A percentile compares a stretch with the other conserved stretches of the same genome.
phyloP scores from a whole-genome alignment of 1,284 basidiomycete species.

The Heterobasidion annosum region DNA sequence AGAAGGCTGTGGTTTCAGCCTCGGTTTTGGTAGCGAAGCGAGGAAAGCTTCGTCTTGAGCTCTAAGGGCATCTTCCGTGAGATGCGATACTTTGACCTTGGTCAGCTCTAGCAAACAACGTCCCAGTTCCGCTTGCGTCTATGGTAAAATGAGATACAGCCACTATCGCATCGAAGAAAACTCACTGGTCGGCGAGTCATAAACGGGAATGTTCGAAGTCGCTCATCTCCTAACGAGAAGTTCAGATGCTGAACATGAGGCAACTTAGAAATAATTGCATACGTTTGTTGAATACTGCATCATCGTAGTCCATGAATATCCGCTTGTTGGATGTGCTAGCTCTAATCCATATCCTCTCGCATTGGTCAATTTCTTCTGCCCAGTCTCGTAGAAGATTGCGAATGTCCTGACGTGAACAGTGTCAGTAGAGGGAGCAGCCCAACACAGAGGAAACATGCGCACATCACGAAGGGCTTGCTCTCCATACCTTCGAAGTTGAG shows the following conservation, averaged over 20 bases:
- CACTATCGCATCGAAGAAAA: conserved; percentile 9
- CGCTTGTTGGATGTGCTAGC: conserved; percentile 79
- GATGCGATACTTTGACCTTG: conserved; percentile 77
- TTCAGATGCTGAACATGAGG: background rate
- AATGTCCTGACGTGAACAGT: conserved; percentile 58
- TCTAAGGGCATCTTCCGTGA: conserved; percentile 78
- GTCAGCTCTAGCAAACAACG: conserved; percentile 88
- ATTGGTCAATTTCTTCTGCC: conserved; percentile 73
- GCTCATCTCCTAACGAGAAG: conserved; percentile 44
- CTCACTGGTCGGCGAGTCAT: conserved; percentile 86
- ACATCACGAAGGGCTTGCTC: conserved; percentile 90
- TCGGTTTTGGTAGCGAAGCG: conserved; percentile 77
- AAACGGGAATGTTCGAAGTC: conserved; percentile 87
- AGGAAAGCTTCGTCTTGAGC: conserved; percentile 84
- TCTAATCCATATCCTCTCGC: conserved; percentile 85
- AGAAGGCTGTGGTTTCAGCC: conserved; percentile 29
- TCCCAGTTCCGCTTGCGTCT: conserved; percentile 88
- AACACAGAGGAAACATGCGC: conserved; percentile 16
- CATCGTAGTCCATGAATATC: conserved; percentile 86
- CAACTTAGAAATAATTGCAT: conserved; percentile 4
- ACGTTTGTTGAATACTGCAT: conserved; percentile 49
- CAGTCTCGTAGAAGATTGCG: conserved; percentile 74
- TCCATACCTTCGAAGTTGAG: conserved; percentile 89
- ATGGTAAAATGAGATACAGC: conserved; percentile 4
- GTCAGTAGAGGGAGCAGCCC: too few relatives aligned